Conservation (phyloP, 257 asterid genomes). For the Plantago ovata region DNA sequence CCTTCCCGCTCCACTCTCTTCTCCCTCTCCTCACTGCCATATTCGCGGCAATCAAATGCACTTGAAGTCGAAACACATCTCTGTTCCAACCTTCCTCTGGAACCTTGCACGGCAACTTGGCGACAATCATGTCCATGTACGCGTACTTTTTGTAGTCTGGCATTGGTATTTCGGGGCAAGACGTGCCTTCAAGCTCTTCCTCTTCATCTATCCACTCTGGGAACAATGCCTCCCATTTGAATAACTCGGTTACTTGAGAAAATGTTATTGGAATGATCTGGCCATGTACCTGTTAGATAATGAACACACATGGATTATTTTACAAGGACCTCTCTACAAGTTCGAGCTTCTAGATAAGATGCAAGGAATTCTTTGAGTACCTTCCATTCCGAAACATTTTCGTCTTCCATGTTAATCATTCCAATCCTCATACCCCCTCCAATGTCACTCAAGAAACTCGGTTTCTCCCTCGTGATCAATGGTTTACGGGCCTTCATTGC, state of each 20-base stretch:
- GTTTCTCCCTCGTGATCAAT: constrained; percentile 54
- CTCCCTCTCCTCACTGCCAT: constrained; percentile 56
- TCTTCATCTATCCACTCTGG: constrained; percentile 99
- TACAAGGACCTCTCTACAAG: no score
- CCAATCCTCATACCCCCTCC: constrained; percentile 55
- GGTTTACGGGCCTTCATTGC: constrained; percentile 31
- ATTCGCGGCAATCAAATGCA: constrained; percentile 64
- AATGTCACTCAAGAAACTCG: constrained; percentile 51
- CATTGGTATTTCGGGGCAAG: constrained; percentile 88
- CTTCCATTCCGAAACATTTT: constrained; percentile 63
- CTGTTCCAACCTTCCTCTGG: constrained; percentile 65
- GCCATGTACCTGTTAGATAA: no score
- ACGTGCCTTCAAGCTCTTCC: constrained; percentile 72
- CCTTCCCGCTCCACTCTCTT: constrained; percentile 45
- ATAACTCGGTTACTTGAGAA: constrained; percentile 42
- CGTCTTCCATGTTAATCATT: constrained; percentile 78
- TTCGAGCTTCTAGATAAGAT: no score
- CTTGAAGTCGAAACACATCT: constrained; percentile 78
- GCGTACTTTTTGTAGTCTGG: constrained; percentile 39
- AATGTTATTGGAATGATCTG: constrained; percentile 30
- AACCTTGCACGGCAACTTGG: constrained; percentile 54
- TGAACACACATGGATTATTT: no score
- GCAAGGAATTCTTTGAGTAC: no score
- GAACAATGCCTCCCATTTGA: constrained; percentile 71
- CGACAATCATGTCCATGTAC: constrained; percentile 63